Evolutionary conservation across 176 grass and related monocot species (phyloP).

Genomic region (Musa itinerans): DNA sequence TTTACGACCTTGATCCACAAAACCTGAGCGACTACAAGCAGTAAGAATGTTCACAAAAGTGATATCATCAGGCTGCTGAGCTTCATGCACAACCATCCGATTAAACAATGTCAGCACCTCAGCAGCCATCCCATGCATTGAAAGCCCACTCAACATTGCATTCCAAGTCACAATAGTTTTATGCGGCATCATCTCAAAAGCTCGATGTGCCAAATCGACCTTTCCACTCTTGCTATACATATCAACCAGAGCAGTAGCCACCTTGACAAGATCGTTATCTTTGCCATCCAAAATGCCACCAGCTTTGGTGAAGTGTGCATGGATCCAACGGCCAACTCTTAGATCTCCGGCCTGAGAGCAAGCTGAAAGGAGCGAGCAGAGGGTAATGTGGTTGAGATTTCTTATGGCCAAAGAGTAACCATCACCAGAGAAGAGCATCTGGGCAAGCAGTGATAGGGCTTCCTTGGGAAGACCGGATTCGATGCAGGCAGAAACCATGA

Average conservation of each 20-base stretch:
- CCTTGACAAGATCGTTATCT: neutral
- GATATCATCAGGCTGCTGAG: slow-evolving; percentile 19
- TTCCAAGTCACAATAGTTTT: slow-evolving; percentile 22
- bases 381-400: slow-evolving; percentile 19
- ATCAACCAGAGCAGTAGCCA: slow-evolving; percentile 13
- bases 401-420: neutral
- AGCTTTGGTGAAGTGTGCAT: slow-evolving; percentile 20
- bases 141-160: slow-evolving; percentile 16
- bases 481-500: slow-evolving; percentile 8
- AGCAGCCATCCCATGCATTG: slow-evolving; percentile 17
- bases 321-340: slow-evolving; percentile 22
- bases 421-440: slow-evolving; percentile 8
- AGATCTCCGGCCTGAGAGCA: slow-evolving; percentile 24
- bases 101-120: slow-evolving; percentile 14
- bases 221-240: slow-evolving; percentile 17
- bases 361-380: slow-evolving; percentile 19
- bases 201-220: neutral
- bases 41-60: slow-evolving; percentile 17
- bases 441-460: slow-evolving; percentile 4
- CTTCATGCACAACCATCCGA: slow-evolving; percentile 7
- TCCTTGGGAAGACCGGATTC: slow-evolving; percentile 19
- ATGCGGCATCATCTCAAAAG: slow-evolving; percentile 6
- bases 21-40: slow-evolving; percentile 19
- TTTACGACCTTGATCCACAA: slow-evolving; percentile 16
- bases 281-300: neutral